Base-by-base conservation (phyloP, 208 protist genomes). In the Acanthamoeba sp. region DNA sequence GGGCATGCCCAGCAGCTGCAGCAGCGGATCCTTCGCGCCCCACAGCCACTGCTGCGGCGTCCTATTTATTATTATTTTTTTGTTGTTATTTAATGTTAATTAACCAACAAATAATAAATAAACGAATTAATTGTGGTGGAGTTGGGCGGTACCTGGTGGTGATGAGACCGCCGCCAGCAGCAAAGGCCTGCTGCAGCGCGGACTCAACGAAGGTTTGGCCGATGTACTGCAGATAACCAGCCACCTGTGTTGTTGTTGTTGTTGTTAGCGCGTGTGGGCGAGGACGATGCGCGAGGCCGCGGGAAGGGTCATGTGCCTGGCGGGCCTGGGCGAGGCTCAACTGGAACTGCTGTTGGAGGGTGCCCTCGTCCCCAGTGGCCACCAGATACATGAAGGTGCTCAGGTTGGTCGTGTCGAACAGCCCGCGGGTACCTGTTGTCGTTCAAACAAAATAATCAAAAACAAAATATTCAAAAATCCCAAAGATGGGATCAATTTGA, bases 11-110 rank as follows among this genome's bases (percentile, higher is more conserved):
- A 90, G 50, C 32, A 90, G 38, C 48, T 62, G 62, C n/a, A 90
- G 84, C 84, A 90, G 38, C 57, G 84, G 84, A n/a, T 90, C 84
- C 48, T 90, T 48, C 32, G n/a, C 40, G 32, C 84, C 84, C 84
- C 84, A 90, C 16, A 90, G 24, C 84, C 84, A 90, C 48, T 62
- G 20, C 57, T 90, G 55, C 24, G 84, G 55, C 18, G 84, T 71
- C 22, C 10, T 48, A 48, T 10, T 48, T 48, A 14, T 2, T 48
- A 14, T 48, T 48, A 48, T 10, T 52, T 6, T 52, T 52, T 18
- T 52, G 12, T 52, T 52, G 4, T 0, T 14, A 9, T 22, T 52
- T 52, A 50, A 50, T 52, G 12, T 0, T 50, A 0, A 18, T 52
- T 52, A 18, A 18, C 48, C 48, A 18, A 52, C 48, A 52, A 18